Evolutionary conservation across 495 filamentous ascomycete species (phyloP).

Genomic region (Penicillium ucsense): DNA sequence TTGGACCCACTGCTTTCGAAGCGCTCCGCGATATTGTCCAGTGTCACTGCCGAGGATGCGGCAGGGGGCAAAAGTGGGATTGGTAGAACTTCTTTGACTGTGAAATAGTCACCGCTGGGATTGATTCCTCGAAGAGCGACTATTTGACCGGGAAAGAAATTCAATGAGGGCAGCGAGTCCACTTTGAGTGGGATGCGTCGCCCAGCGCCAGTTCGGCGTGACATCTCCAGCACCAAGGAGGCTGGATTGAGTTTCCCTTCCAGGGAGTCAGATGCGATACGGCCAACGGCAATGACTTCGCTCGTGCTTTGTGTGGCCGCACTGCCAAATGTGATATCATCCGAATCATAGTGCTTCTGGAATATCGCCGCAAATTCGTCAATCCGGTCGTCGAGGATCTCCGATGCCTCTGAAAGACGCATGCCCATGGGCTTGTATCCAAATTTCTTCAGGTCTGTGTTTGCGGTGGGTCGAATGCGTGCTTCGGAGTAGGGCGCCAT

Average conservation of each 20-base stretch:
- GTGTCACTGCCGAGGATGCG: constrained; percentile 47
- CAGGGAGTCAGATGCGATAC: constrained; percentile 76
- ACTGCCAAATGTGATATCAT: constrained; percentile 78
- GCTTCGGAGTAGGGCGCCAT: constrained; percentile 62
- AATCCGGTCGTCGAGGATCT: constrained; percentile 89
- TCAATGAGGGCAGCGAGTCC: constrained; percentile 54
- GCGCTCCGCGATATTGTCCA: constrained; percentile 56
- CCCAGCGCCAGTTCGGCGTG: constrained; percentile 73
- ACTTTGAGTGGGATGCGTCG: constrained; percentile 71
- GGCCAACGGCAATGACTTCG: constrained; percentile 81
- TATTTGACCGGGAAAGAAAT: constrained; percentile 93
- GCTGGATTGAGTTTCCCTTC: constrained; percentile 77
- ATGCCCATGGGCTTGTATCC: constrained; percentile 86
- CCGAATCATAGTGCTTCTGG: constrained; percentile 63
- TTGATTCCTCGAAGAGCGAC: constrained; percentile 81
- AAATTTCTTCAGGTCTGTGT: constrained; percentile 81
- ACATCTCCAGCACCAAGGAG: constrained; percentile 80
- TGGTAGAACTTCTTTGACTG: constrained; percentile 64
- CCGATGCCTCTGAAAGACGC: constrained; percentile 84
- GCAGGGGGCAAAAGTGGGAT: constrained; percentile 62
- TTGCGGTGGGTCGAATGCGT: constrained; percentile 70
- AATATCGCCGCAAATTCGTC: constrained; percentile 70
- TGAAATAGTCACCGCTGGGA: constrained; percentile 74
- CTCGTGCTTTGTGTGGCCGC: constrained; percentile 72
- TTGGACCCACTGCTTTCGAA: constrained; percentile 49